phyloP scores from a whole-genome alignment of 768 basidiomycete species.

The Xerocomellus amylosporus region DNA sequence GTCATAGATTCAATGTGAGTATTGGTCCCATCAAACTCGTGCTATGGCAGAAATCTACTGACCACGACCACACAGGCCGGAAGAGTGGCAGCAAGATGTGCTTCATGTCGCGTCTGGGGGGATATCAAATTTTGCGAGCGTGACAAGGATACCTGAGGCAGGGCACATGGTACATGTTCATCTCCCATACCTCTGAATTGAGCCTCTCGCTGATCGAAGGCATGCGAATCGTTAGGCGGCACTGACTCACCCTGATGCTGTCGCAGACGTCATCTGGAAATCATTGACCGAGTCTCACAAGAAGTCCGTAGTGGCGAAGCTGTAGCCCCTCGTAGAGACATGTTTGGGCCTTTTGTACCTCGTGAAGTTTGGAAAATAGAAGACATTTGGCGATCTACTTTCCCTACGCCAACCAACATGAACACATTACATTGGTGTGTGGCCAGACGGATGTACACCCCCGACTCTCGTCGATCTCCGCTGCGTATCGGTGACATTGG shows the following conservation, averaged over 20 bases:
- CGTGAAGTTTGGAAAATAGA: too few relatives aligned
- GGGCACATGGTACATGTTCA: slow-evolving; percentile 1
- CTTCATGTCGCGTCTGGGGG: not conserved
- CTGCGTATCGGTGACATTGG: too few relatives aligned
- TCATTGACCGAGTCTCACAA: not conserved
- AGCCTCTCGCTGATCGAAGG: not conserved
- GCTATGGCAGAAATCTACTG: not conserved
- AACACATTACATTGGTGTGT: too few relatives aligned
- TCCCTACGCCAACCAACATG: too few relatives aligned
- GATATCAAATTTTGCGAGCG: too few relatives aligned
- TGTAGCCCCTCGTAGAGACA: too few relatives aligned
- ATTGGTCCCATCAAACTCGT: not conserved
- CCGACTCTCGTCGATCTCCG: too few relatives aligned
- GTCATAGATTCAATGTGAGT: not conserved
- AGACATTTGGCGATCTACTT: too few relatives aligned
- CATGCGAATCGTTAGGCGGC: not conserved
- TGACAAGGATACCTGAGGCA: not conserved
- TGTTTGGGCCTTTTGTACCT: too few relatives aligned
- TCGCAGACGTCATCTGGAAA: slow-evolving; percentile 2
- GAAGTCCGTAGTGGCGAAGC: too few relatives aligned
- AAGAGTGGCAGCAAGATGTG: not conserved
- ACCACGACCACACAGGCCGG: not conserved
- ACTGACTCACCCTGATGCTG: not conserved
- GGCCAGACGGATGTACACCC: too few relatives aligned
- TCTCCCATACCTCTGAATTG: not conserved